Evolutionary conservation across 1,139 yeast species (phyloP).

Genomic region (Zygoascus hellenicus): DNA sequence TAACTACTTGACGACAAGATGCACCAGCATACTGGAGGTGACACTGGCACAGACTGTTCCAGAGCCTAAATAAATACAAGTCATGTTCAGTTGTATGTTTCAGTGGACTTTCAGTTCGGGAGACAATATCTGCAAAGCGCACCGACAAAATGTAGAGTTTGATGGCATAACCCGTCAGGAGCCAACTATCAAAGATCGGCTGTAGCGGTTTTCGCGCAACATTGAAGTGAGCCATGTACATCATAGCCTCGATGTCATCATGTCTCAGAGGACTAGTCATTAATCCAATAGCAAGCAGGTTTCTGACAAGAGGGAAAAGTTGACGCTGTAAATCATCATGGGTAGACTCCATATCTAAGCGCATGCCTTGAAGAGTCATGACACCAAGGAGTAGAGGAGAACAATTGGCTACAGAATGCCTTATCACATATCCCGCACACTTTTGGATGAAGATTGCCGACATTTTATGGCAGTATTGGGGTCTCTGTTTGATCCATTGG

Average conservation of each 20-base stretch:
- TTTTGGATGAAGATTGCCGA: conserved; percentile 16
- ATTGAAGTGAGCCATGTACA: conserved; percentile 47
- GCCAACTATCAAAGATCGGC: conserved; percentile 44
- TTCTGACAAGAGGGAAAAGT: conserved; percentile 42
- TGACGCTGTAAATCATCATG: conserved; percentile 42
- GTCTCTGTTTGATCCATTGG: conserved; percentile 36
- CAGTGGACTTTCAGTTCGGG: conserved; percentile 20
- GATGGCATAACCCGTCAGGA: conserved; percentile 44
- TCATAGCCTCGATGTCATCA: conserved; percentile 51
- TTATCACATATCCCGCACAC: conserved; percentile 17
- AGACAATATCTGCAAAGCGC: conserved; percentile 37
- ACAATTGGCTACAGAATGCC: conserved; percentile 10
- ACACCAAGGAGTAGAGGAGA: conserved; percentile 20
- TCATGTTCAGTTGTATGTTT: conserved; percentile 31
- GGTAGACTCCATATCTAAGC: conserved; percentile 41
- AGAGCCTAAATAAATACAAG: conserved; percentile 45
- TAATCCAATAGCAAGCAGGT: conserved; percentile 42
- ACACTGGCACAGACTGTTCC: conserved; percentile 45
- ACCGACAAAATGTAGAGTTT: conserved; percentile 42
- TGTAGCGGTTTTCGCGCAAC: conserved; percentile 48
- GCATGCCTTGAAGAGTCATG: conserved; percentile 24
- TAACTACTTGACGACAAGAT: conserved; percentile 39
- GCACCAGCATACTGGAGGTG: conserved; percentile 47
- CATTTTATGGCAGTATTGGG: conserved; percentile 17
- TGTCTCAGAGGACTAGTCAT: conserved; percentile 47